Base-by-base conservation (phyloP, 352 stramenopile genomes). In the Peronospora belbahrii region DNA sequence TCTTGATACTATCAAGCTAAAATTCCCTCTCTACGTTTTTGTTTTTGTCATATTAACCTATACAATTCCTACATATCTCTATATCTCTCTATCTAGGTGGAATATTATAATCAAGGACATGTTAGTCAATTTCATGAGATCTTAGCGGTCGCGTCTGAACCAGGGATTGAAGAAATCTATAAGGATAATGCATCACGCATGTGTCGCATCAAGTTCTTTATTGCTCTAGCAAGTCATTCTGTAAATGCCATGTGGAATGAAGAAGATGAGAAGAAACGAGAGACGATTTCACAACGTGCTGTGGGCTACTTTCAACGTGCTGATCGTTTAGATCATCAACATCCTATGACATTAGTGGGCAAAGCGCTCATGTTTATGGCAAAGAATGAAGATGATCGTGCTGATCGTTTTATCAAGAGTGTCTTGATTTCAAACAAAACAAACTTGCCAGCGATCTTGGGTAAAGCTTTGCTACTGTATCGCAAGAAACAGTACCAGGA, bases 291-390 rank as follows among this genome's bases (percentile, higher is more conserved):
- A 23, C 78, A 88, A 55, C 76, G 76, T 17, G 83, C 83, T 7
- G 81, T 91, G 6, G 73, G 77, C 6, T 92, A 83, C 63, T 94
- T 94, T 48, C 81, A 94, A 57, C 77, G 80, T 22, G 83, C 83
- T 1, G 83, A 94, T 31, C 81, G 86, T 1, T 73, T 96, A 6
- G 85, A 96, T 50, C 83, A 93, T 31, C 86, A 95, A 60, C 82
- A 92, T 34, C 70, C 76, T 8, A 89, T 94, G 66, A 96, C 86
- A 18, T 74, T 94, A 22, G 84, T 95, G 28, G 86, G 86, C 35
- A 96, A 96, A 36, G 86, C 84, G 18, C 78, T 95, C 30, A 95
- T 96, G 79, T 95, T 95, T 44, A 93, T 96, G 76, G 83, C 83
- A 42, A 94, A 96, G 61, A 88, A 87, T 55, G 84, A 96, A 48